Base-by-base conservation (phyloP, 2,329 filamentous ascomycete genomes). In the Hyphodiscus sp. region DNA sequence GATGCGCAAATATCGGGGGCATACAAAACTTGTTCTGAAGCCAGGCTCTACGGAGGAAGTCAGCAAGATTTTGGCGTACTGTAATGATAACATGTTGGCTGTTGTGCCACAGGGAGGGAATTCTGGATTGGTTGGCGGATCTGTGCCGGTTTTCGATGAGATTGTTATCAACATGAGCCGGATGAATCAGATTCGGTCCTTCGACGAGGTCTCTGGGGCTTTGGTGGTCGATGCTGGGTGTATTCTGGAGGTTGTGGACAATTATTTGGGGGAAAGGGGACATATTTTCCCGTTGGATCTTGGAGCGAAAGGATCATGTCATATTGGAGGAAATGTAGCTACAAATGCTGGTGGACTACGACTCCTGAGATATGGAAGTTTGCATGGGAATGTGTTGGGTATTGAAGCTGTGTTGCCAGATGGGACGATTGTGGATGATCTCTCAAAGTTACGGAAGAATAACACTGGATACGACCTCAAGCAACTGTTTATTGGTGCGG, bases 391-490 rank as follows among this genome's bases (percentile, higher is more conserved):
- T 53, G 90, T 97, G 1, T 78, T 99, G 16, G 94, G 94, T 23
- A 78, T 99, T 49, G 92, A 99, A 74, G 94, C 87, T 19, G 95
- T 99, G 9, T 77, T 99, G 42, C 89, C 94, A 0, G 89, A 99
- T 67, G 94, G 94, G 51, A 96, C 91, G 7, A 81, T 99, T 62
- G 79, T 99, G 45, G 85, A 97, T 64, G 91, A 96, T 64, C 82
- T 99, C 30, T 87, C 83, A 62, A 91, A 82, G 55, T 77, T 99
- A 54, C 84, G 94, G 61, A 99, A 99, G 78, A 97, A 99, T 78
- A 99, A 99, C 75, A 99, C 94, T 1, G 94, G 94, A 26, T 99
- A 97, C 72, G 95, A 99, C 69, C 73, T 96, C 53, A 96, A 96
- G 76, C 92, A 96, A 72, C 80, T 96, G 38, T 96, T 99, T 70